Conservation (phyloP, 2,329 filamentous ascomycete species). For the Zymoseptoria brevis region DNA sequence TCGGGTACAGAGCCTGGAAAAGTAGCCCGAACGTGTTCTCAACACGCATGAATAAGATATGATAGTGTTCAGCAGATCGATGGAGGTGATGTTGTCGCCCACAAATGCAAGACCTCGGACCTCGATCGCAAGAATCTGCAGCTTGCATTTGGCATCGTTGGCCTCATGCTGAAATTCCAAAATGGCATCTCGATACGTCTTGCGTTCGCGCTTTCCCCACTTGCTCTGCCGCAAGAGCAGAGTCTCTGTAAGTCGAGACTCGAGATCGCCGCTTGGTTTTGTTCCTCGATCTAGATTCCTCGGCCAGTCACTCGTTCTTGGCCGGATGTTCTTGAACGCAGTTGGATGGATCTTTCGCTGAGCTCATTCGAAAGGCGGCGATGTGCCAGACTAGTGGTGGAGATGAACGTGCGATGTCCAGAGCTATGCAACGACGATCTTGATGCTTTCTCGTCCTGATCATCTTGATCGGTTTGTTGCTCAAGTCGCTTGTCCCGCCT, state of each 20-base stretch:
- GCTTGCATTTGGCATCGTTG: conserved; percentile 33
- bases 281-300: too few relatives aligned
- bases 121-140: conserved; percentile 38
- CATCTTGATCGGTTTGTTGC: too few relatives aligned
- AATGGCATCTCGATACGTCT: conserved; percentile 34
- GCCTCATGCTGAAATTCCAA: conserved; percentile 31
- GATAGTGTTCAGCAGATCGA: conserved; percentile 33
- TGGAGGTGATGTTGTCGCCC: conserved; percentile 25
- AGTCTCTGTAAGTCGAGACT: not conserved
- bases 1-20: conserved; percentile 32
- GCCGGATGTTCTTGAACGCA: too few relatives aligned
- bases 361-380: too few relatives aligned
- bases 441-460: too few relatives aligned
- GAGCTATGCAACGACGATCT: too few relatives aligned
- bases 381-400: too few relatives aligned
- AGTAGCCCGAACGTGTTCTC: conserved; percentile 33
- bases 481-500: not conserved
- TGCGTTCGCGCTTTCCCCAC: conserved; percentile 15
- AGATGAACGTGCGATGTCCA: too few relatives aligned
- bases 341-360: too few relatives aligned
- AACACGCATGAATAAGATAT: conserved; percentile 35
- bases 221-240: conserved; percentile 1
- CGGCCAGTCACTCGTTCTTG: too few relatives aligned
- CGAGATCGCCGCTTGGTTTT: not conserved
- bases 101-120: conserved; percentile 37